phyloP scores from a whole-genome alignment of 2,329 filamentous ascomycete species.

The Magnaporthales sp. region DNA sequence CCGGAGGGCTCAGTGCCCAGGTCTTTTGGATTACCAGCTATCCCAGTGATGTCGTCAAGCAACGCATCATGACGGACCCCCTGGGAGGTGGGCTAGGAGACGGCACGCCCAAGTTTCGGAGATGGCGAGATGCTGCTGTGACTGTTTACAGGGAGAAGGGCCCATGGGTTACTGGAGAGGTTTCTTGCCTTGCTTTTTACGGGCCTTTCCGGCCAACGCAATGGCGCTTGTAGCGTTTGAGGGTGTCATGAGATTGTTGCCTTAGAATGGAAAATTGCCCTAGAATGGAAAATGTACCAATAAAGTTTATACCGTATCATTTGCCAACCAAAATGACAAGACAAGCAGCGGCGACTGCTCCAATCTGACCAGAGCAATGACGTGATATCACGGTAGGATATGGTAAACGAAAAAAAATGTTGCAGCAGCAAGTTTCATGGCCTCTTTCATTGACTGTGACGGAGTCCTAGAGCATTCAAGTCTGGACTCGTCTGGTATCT shows the following conservation, averaged over 20 bases:
- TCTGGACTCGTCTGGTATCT: background rate
- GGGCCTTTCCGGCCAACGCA: constrained; percentile 93
- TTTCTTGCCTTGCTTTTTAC: constrained; percentile 85
- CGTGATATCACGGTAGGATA: background rate
- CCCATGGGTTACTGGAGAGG: constrained; percentile 81
- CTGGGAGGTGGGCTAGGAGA: constrained; percentile 63
- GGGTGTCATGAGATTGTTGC: constrained; percentile 67
- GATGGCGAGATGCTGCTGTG: constrained; percentile 72
- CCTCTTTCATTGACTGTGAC: background rate
- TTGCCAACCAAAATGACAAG: background rate
- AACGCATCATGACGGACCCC: constrained; percentile 93
- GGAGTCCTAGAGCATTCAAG: background rate
- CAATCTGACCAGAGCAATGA: background rate
- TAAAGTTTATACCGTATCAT: background rate
- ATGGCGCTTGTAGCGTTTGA: constrained; percentile 92
- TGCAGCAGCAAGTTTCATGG: background rate
- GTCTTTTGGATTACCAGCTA: constrained; percentile 92
- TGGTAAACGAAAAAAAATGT: background rate
- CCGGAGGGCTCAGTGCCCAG: constrained; percentile 84
- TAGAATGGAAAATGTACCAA: background rate
- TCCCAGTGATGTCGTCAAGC: constrained; percentile 88
- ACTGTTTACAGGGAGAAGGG: constrained; percentile 72
- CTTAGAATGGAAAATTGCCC: constrained; percentile 20
- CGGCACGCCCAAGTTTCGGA: constrained; percentile 57
- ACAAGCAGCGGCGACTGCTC: background rate